A percentile compares a stretch with the other conserved stretches of the same genome.
Evolutionary conservation across 352 stramenopile species (phyloP).

Genomic region (Phytophthora pisi): DNA sequence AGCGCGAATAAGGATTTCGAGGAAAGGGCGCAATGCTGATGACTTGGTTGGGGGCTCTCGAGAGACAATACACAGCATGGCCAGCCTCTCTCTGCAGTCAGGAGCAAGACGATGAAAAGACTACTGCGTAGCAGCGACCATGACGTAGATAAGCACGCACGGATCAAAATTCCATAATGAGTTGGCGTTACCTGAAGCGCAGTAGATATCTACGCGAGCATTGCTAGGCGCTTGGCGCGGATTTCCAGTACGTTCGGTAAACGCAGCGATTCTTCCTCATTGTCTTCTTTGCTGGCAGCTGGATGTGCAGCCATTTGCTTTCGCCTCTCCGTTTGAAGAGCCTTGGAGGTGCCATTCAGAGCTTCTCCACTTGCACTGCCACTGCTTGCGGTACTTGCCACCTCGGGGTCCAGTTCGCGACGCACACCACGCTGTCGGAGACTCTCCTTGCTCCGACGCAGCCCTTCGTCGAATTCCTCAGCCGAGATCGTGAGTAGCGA

Average conservation of each 20-base stretch:
- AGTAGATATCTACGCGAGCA: neutral
- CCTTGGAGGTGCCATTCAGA: conserved; percentile 3
- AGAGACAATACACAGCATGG: conserved; percentile 3
- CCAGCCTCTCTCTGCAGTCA: conserved; percentile 11
- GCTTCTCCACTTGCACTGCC: conserved; percentile 6
- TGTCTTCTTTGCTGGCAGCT: neutral
- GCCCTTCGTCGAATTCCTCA: conserved; percentile 74
- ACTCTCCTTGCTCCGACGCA: conserved; percentile 45
- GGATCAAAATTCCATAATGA: conserved; percentile 2
- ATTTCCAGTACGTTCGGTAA: conserved; percentile 49
- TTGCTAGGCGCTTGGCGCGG: conserved; percentile 41
- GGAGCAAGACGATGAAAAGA: neutral
- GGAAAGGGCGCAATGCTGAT: neutral
- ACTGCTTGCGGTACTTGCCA: conserved; percentile 19
- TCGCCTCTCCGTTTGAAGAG: conserved; percentile 14
- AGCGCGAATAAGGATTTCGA: neutral
- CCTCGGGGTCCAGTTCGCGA: conserved; percentile 33
- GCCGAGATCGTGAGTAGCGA: conserved; percentile 72
- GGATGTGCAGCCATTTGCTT: conserved; percentile 5
- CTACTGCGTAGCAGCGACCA: too few species aligned
- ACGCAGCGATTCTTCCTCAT: conserved; percentile 16
- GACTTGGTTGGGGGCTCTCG: conserved; percentile 1
- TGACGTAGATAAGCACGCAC: conserved; percentile 18
- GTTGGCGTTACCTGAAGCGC: neutral
- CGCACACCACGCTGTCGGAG: conserved; percentile 7